Evolutionary conservation across 1,284 basidiomycete species (phyloP).

Genomic region (Ceratobasidium sp.): DNA sequence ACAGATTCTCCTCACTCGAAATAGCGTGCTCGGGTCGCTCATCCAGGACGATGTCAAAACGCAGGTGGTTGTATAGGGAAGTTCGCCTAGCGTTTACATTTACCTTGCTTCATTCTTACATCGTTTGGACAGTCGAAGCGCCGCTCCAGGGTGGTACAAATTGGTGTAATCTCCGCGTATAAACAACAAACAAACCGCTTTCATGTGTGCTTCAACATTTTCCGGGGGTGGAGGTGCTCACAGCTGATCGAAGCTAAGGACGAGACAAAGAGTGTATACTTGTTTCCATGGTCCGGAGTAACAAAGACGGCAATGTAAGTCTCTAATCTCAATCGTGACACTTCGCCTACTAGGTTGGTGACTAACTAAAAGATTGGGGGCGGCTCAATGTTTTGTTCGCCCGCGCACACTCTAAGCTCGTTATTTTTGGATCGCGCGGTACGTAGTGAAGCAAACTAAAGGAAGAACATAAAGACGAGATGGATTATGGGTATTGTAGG

Average conservation of each 20-base stretch:
- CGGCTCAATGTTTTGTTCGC: constrained; percentile 98
- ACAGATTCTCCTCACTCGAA: constrained; percentile 83
- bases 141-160: constrained; percentile 80
- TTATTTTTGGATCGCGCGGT: constrained; percentile 87
- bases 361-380: constrained; percentile 94
- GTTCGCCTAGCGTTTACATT: constrained; percentile 44
- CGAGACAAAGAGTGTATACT: constrained; percentile 96
- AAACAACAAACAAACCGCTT: constrained; percentile 95
- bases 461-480: too few species aligned
- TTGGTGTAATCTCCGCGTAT: constrained; percentile 93
- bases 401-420: constrained; percentile 91
- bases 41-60: constrained; percentile 92
- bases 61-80: constrained; percentile 59
- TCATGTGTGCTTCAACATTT: constrained; percentile 67
- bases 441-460: constrained; percentile 76
- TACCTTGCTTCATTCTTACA: neutral
- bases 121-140: constrained; percentile 61
- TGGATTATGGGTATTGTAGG: too few species aligned
- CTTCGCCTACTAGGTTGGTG: constrained; percentile 74
- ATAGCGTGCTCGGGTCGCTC: constrained; percentile 87
- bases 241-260: constrained; percentile 96
- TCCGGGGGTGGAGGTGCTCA: constrained; percentile 85
- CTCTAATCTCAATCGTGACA: constrained; percentile 20
- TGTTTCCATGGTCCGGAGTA: constrained; percentile 93
- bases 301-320: constrained; percentile 77